Percentiles rank a stretch among this genome's conserved stretches.
Conservation (phyloP, 1,284 basidiomycete genomes). For the Melampsora abietis-canadensis region DNA sequence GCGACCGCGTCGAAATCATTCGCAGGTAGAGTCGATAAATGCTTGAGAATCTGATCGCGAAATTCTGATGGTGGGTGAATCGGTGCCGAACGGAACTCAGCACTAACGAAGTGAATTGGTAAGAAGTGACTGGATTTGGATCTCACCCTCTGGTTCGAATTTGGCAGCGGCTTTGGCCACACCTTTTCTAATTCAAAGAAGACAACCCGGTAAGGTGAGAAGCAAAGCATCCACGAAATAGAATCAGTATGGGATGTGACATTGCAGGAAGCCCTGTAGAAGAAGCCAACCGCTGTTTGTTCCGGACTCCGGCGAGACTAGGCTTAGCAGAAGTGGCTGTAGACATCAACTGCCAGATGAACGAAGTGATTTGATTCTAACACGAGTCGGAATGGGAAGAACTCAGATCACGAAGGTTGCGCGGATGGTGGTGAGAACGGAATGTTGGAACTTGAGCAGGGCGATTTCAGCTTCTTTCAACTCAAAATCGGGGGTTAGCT, state of each 20-base stretch:
- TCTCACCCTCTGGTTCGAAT: conserved; percentile 58
- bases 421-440: no score
- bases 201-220: neutral
- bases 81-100: neutral
- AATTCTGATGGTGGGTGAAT: conserved; percentile 64
- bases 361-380: conserved; percentile 3
- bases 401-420: no score
- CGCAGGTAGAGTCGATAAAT: conserved; percentile 75
- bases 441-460: no score
- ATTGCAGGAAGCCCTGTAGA: neutral
- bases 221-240: neutral
- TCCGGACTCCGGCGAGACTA: conserved; percentile 56
- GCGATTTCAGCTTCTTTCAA: no score
- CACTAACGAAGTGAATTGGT: neutral
- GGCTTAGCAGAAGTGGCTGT: conserved; percentile 52
- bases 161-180: conserved; percentile 58
- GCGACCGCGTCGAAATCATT: conserved; percentile 78
- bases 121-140: conserved; percentile 44
- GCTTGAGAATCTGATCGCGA: conserved; percentile 89
- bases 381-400: no score
- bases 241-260: neutral
- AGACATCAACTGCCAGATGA: conserved; percentile 43
- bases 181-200: conserved; percentile 46
- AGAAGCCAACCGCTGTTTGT: conserved; percentile 54
- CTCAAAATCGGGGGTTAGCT: no score